These are phyloP conservation scores for Porcisia deanei DNA, from an alignment of 208 protist species.

Conservation along the genomic window DNA sequence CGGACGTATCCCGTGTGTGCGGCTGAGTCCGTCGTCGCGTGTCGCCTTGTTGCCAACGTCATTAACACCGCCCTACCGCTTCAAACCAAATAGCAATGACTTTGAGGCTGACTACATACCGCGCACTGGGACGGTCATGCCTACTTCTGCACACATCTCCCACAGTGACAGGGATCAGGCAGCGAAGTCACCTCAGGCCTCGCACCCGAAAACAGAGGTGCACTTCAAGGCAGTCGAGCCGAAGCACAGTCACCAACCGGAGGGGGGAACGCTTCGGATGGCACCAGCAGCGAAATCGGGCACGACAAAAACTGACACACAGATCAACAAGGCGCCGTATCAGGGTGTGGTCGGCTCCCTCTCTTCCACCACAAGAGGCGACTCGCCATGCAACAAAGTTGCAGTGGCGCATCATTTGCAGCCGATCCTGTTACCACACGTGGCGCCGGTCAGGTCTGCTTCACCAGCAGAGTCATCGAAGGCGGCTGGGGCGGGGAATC, in stretches of 20 bases:
- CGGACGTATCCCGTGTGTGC: constrained; percentile 20
- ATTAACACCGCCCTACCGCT: background rate
- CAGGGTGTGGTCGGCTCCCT: background rate
- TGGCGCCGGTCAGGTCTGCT: background rate
- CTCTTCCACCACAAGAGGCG: background rate
- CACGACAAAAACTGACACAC: background rate
- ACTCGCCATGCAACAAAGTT: background rate
- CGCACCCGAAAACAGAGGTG: constrained; percentile 35
- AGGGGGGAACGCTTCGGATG: constrained; percentile 33
- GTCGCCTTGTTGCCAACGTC: constrained; percentile 17
- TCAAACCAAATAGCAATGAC: background rate
- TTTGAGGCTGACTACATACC: background rate
- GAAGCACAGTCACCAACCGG: constrained; percentile 58
- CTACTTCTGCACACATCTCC: background rate
- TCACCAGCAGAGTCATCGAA: background rate
- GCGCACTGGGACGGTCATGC: background rate
- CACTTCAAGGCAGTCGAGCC: constrained; percentile 47
- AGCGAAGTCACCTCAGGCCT: constrained; percentile 21
- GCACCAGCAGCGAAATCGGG: constrained; percentile 1
- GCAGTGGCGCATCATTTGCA: constrained; percentile 32
- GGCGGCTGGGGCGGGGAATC: background rate
- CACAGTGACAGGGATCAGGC: background rate
- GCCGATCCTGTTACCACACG: constrained; percentile 20
- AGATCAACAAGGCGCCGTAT: background rate
- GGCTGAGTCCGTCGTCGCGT: constrained; percentile 26